A percentile compares a stretch with the other conserved stretches of the same genome.
These are phyloP conservation scores for Eutypella sp. DNA, from an alignment of 2,329 filamentous ascomycete species.

Conservation along the genomic window DNA sequence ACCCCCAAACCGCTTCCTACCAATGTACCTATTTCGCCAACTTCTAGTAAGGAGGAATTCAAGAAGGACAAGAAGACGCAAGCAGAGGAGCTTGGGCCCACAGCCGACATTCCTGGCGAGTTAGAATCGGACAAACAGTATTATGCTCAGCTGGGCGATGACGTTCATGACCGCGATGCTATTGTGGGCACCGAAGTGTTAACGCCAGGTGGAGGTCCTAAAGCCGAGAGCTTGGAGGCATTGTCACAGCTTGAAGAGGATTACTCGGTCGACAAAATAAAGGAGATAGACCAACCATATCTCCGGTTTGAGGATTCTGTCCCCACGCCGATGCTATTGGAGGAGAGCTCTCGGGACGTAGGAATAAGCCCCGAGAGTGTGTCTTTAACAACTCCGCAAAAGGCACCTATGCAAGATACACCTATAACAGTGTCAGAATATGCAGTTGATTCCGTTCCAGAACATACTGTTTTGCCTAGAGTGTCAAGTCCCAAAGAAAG, in stretches of 20 bases:
- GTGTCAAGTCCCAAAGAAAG: background rate
- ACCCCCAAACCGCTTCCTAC: too few species aligned
- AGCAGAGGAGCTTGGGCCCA: constrained; percentile 10
- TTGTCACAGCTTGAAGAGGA: background rate
- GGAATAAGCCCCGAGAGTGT: background rate
- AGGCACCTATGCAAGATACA: background rate
- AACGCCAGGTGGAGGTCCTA: background rate
- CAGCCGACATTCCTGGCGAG: background rate
- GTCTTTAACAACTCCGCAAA: background rate
- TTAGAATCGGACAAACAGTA: background rate
- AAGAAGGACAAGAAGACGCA: constrained; percentile 27
- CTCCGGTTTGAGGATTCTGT: background rate
- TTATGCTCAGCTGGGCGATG: background rate
- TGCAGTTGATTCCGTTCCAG: background rate
- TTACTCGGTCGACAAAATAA: background rate
- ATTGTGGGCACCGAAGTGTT: background rate
- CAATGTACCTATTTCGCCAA: too few species aligned
- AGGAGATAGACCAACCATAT: background rate
- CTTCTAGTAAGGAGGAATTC: constrained; percentile 24
- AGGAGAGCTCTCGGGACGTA: background rate
- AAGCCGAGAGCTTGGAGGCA: background rate
- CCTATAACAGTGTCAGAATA: background rate
- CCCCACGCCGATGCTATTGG: background rate
- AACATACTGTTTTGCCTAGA: background rate
- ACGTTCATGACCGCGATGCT: background rate